A percentile compares a stretch with the other conserved stretches of the same genome.
phyloP scores from a whole-genome alignment of 805 yeast species.

The Candida michaelii region DNA sequence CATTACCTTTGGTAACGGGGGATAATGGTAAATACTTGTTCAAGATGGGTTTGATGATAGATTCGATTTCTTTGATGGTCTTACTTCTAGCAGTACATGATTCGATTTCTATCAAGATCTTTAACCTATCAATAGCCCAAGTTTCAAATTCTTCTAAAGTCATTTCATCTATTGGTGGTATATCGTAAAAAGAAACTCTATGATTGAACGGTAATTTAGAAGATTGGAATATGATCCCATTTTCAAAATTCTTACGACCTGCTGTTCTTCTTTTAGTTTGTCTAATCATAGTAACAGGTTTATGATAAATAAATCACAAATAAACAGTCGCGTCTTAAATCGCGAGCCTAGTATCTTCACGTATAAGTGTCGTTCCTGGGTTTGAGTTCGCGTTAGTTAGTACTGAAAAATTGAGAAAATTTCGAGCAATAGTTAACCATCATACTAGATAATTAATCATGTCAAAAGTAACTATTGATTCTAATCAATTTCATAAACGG shows the following conservation, averaged over 20 bases:
- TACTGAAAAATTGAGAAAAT: conserved; percentile 3
- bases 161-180: conserved; percentile 81
- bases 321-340: conserved; percentile 3
- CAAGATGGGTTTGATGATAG: conserved; percentile 62
- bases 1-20: conserved; percentile 25
- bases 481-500: conserved; percentile 52
- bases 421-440: conserved; percentile 4
- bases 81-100: conserved; percentile 66
- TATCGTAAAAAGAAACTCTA: conserved; percentile 70
- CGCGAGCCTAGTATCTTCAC: background rate
- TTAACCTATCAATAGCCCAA: conserved; percentile 93
- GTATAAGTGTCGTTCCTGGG: background rate
- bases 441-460: conserved; percentile 18
- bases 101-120: conserved; percentile 82
- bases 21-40: conserved; percentile 64
- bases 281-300: conserved; percentile 56
- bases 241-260: conserved; percentile 67
- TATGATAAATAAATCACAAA: background rate
- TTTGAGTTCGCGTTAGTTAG: background rate
- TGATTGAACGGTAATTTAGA: conserved; percentile 42
- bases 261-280: conserved; percentile 73
- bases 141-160: conserved; percentile 89
- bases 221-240: conserved; percentile 24
- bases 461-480: conserved; percentile 62
- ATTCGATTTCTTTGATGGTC: conserved; percentile 62